phyloP scores from a whole-genome alignment of 352 stramenopile genomes.

The Globisporangium nagaii region DNA sequence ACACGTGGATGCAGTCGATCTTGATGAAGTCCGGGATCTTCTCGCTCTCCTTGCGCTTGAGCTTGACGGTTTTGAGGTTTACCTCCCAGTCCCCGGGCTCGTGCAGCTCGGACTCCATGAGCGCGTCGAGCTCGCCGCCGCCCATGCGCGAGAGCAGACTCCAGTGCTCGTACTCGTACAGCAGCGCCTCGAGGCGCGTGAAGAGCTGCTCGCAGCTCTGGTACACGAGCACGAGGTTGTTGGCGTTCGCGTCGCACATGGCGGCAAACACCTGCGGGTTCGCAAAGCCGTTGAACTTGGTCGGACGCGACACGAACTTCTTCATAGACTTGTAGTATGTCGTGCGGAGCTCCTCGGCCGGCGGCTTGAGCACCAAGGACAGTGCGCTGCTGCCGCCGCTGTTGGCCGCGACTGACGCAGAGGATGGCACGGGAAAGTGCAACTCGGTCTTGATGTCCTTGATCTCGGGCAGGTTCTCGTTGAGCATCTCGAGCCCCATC shows the following conservation, averaged over 20 bases:
- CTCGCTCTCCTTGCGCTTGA: constrained; percentile 90
- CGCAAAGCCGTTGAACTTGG: constrained; percentile 84
- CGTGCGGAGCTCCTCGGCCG: constrained; percentile 89
- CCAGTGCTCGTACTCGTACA: constrained; percentile 83
- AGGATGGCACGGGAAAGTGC: constrained; percentile 36
- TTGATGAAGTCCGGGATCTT: constrained; percentile 88
- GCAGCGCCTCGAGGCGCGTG: constrained; percentile 56
- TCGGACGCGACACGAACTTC: constrained; percentile 91
- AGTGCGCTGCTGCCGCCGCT: constrained; percentile 2
- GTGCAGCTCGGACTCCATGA: constrained; percentile 74
- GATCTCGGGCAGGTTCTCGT: constrained; percentile 90
- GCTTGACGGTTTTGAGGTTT: constrained; percentile 88
- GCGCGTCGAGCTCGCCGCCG: constrained; percentile 58
- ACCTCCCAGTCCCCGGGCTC: constrained; percentile 79
- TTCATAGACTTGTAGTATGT: constrained; percentile 95
- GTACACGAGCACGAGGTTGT: constrained; percentile 87
- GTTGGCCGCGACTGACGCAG: not conserved
- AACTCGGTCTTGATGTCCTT: constrained; percentile 82
- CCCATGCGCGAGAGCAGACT: constrained; percentile 48
- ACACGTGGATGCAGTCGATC: constrained; percentile 91
- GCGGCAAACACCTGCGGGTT: constrained; percentile 80
- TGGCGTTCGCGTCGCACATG: constrained; percentile 88
- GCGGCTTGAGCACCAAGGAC: constrained; percentile 84
- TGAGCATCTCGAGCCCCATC: constrained; percentile 92
- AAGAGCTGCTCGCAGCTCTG: constrained; percentile 91